Evolutionary conservation across 805 yeast genomes (phyloP), one percentile per base, ranked within the genome.

Genomic region (Candida anglica): DNA sequence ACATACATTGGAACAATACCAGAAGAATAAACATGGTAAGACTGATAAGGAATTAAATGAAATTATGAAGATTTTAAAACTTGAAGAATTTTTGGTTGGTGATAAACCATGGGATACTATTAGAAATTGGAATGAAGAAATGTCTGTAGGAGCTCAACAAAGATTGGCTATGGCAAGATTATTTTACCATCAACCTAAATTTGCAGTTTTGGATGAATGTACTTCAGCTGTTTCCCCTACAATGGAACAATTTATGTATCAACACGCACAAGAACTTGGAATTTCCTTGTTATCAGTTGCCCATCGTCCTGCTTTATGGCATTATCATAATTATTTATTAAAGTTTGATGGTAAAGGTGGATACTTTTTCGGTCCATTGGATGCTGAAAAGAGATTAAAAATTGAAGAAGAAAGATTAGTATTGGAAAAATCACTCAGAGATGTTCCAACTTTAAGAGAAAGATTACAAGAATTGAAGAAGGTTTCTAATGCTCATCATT

Each of bases 131-230:
- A 73, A 84, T 7, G 96, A 87, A 45, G 86, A 88, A 45, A 66
- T 89, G 41, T 82, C 94, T 2, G 79, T 81, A 43, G 97, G 98
- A 18, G 94, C 89, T 16, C 96, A 89, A 57, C 97, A 89, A 56
- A 69, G 96, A 47, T 69, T 89, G 43, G 96, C 96, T 10, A 81
- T 91, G 84, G 96, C 95, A 2, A 73, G 97, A 49, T 69, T 89
- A 58, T 89, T 85, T 53, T 89, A 88, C 53, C 96, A 89, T 58
- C 73, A 74, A 48, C 98, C 98, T 2, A 83, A 79, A 56, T 89
- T 88, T 69, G 98, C 98, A 0, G 95, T 89, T 17, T 66, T 89
- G 43, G 98, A 89, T 61, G 98, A 89, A 64, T 89, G 96, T 58
- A 89, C 98, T 1, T 86, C 96, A 3, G 91, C 95, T 1, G 95